phyloP scores from a whole-genome alignment of 441 rosid species.

The Heliophila coronopifolia region DNA sequence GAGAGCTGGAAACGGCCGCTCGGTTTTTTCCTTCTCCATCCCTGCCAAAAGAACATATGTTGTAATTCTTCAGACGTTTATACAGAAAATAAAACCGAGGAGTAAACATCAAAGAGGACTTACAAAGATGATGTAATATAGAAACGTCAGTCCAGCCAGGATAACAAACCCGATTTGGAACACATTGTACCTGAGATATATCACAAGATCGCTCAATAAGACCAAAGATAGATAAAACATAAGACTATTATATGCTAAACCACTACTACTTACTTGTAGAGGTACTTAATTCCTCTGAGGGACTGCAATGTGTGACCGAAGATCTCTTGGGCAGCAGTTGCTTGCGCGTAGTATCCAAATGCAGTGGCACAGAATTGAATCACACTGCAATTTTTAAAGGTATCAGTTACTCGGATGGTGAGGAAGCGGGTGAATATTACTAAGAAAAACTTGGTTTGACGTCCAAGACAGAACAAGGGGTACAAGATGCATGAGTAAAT shows the following conservation, averaged over 20 bases:
- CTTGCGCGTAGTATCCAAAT: slow-evolving; percentile 98
- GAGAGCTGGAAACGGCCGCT: slow-evolving; percentile 90
- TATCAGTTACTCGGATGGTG: slow-evolving; percentile 5
- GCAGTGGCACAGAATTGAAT: slow-evolving; percentile 97
- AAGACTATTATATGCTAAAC: background rate
- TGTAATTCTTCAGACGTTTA: background rate
- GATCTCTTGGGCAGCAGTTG: slow-evolving; percentile 97
- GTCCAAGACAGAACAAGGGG: background rate
- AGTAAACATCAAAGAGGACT: slow-evolving; percentile 29
- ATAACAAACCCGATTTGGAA: slow-evolving; percentile 81
- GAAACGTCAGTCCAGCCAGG: slow-evolving; percentile 82
- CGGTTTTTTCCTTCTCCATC: slow-evolving; percentile 90
- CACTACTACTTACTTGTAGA: slow-evolving; percentile 73
- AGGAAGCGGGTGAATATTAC: background rate
- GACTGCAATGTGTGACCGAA: slow-evolving; percentile 96
- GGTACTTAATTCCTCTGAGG: slow-evolving; percentile 85
- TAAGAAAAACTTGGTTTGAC: background rate
- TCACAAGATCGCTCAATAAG: background rate
- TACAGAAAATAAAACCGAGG: background rate
- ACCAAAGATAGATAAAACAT: background rate
- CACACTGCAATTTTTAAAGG: slow-evolving; percentile 55
- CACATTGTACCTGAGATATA: slow-evolving; percentile 73
- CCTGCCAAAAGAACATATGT: slow-evolving; percentile 38
- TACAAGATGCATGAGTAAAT: background rate
- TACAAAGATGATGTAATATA: slow-evolving; percentile 81